Evolutionary conservation across 2,329 filamentous ascomycete genomes (phyloP).

Genomic region (Verticillium zaregamsianum): DNA sequence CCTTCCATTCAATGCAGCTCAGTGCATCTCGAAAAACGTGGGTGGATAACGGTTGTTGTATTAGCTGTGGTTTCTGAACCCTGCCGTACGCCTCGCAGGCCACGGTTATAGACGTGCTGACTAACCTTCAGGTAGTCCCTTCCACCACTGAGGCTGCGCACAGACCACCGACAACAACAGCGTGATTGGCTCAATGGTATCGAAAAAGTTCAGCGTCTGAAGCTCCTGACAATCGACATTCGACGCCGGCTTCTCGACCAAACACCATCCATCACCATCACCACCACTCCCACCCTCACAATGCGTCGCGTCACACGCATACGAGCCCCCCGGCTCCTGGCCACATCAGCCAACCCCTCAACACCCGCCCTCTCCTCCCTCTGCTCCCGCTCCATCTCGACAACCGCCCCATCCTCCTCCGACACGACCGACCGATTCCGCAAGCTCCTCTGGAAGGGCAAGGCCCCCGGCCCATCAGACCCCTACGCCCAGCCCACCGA

Average conservation of each 20-base stretch:
- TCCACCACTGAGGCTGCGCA: neutral
- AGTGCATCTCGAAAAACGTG: too few species aligned
- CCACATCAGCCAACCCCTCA: slow-evolving; percentile 20
- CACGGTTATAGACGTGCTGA: too few species aligned
- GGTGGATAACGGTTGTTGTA: too few species aligned
- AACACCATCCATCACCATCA: neutral
- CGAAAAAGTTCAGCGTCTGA: slow-evolving; percentile 4
- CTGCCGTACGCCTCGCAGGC: too few species aligned
- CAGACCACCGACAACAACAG: neutral
- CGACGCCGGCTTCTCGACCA: neutral
- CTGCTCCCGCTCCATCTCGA: slow-evolving; percentile 23
- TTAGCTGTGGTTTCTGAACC: too few species aligned
- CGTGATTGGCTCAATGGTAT: neutral
- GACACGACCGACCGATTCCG: slow-evolving; percentile 34
- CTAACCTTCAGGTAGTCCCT: neutral
- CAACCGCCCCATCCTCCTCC: slow-evolving; percentile 23
- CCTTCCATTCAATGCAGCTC: neutral
- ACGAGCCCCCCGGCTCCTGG: slow-evolving; percentile 27
- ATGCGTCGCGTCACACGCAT: slow-evolving; percentile 40
- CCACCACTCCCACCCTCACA: slow-evolving; percentile 9
- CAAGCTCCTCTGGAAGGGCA: slow-evolving; percentile 33
- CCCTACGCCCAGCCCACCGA: slow-evolving; percentile 31
- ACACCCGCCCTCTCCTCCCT: slow-evolving; percentile 8
- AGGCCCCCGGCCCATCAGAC: slow-evolving; percentile 30
- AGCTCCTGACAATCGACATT: neutral